Evolutionary conservation across 495 filamentous ascomycete species (phyloP), one percentile per base, ranked within the genome.

Genomic region (Penicillium egyptiacum): DNA sequence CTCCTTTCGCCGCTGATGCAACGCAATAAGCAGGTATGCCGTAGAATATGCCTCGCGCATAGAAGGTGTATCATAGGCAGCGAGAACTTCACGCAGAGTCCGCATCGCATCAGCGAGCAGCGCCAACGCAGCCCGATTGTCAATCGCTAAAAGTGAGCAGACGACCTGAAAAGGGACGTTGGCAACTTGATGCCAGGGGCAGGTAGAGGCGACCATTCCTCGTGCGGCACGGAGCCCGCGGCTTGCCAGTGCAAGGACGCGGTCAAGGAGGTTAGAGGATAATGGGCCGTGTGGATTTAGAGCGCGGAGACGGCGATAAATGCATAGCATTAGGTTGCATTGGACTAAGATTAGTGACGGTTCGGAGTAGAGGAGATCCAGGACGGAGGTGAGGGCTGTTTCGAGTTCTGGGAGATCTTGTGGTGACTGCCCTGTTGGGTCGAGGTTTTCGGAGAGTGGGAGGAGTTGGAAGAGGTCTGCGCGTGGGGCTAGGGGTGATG

Each of bases 161-260:
- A 84, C 68, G 6, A 77, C 70, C 55, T 85, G 82, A 56, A 85
- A 84, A 0, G 81, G 77, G 1, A 80, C 76, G 45, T 81, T 78
- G 22, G 79, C 76, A 11, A 79, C 69, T 54, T 83, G 78, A 56
- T 83, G 81, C 82, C 81, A 85, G 1, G 80, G 78, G 31, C 70
- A 70, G 14, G 58, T 59, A 3, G 65, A 53, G 1, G 67, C 63
- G 12, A 71, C 70, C 63, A 82, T 74, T 7, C 66, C 64, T 7
- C 67, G 63, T 7, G 76, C 75, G 2, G 75, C 78, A 41, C 62
- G 63, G 19, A 79, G 69, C 8, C 63, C 72, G 20, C 70, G 73
- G 1, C 33, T 50, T 0, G 70, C 63, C 8, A 79, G 60, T 1
- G 59, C 59, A 17, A 79, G 66, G 28, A 78, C 61, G 2, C 70